These are phyloP conservation scores for Syncephalastrum contaminatum DNA, from an alignment of 371 early-diverging fungal species.

Conservation along the genomic window DNA sequence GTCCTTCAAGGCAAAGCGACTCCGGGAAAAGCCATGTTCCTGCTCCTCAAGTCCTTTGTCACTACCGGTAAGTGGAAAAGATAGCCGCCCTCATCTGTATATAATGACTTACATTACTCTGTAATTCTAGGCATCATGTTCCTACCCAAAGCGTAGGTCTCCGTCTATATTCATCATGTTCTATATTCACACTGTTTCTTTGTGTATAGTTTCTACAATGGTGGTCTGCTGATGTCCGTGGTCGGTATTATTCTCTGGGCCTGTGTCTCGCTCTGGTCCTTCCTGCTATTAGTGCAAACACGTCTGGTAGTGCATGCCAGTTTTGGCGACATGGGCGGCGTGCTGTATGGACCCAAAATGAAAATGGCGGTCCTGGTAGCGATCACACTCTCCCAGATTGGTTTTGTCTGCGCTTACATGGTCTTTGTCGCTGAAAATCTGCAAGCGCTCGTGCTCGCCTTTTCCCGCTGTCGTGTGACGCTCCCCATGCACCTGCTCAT, in stretches of 20 bases:
- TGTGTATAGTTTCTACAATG: constrained; percentile 59
- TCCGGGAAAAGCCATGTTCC: constrained; percentile 79
- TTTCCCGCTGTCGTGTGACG: constrained; percentile 56
- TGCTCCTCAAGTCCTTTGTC: constrained; percentile 85
- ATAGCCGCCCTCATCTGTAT: constrained; percentile 4
- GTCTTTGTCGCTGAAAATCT: constrained; percentile 86
- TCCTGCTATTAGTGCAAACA: constrained; percentile 62
- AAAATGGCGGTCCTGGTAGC: constrained; percentile 71
- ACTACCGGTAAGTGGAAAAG: constrained; percentile 61
- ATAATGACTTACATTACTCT: constrained; percentile 1
- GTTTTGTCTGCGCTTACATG: constrained; percentile 87
- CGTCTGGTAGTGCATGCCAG: constrained; percentile 58
- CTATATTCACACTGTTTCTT: too few relatives aligned
- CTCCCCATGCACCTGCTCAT: constrained; percentile 63
- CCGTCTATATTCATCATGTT: too few relatives aligned
- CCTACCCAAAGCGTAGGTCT: constrained; percentile 65
- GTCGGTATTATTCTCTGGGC: constrained; percentile 55
- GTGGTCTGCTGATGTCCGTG: constrained; percentile 64
- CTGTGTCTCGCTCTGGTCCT: constrained; percentile 58
- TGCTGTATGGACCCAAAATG: constrained; percentile 73
- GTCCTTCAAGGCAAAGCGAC: constrained; percentile 71
- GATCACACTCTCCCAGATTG: constrained; percentile 83
- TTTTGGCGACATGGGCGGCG: constrained; percentile 71
- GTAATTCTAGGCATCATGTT: constrained; percentile 80
- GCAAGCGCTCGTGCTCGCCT: constrained; percentile 63